Evolutionary conservation across 108 stramenopile species (phyloP).

Genomic region (Licmophora abbreviata): DNA sequence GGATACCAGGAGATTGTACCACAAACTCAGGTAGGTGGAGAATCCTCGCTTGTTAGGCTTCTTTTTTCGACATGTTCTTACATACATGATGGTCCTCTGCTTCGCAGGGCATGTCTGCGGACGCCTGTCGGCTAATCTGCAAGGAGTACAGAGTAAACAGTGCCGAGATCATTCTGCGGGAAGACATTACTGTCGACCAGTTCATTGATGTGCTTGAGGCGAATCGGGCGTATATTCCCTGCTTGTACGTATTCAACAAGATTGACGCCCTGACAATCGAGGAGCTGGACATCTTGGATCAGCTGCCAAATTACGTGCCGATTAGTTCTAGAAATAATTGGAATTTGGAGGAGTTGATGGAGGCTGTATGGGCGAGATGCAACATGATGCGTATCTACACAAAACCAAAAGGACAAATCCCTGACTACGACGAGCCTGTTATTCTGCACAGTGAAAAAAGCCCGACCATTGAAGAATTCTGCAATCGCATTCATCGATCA

Average conservation of each 20-base stretch:
- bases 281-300: constrained; percentile 95
- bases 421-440: constrained; percentile 96
- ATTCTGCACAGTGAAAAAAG: constrained; percentile 88
- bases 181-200: constrained; percentile 92
- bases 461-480: constrained; percentile 96
- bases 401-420: constrained; percentile 97
- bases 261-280: constrained; percentile 91
- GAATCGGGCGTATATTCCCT: constrained; percentile 86
- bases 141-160: constrained; percentile 90
- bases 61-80: neutral
- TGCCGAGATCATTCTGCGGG: constrained; percentile 86
- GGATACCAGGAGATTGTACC: constrained; percentile 87
- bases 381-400: constrained; percentile 97
- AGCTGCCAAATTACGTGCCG: constrained; percentile 97
- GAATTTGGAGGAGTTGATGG: constrained; percentile 96
- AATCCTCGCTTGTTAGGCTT: no score
- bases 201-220: constrained; percentile 92
- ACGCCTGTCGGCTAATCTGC: constrained; percentile 66
- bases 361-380: constrained; percentile 76
- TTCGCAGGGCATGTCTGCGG: constrained; percentile 68
- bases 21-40: constrained; percentile 85
- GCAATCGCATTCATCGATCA: constrained; percentile 85
- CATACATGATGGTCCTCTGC: constrained; percentile 3
- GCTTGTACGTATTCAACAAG: constrained; percentile 90
- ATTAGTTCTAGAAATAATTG: constrained; percentile 88